Conservation (phyloP, 1,284 basidiomycete genomes). For the Porodaedalea pini region DNA sequence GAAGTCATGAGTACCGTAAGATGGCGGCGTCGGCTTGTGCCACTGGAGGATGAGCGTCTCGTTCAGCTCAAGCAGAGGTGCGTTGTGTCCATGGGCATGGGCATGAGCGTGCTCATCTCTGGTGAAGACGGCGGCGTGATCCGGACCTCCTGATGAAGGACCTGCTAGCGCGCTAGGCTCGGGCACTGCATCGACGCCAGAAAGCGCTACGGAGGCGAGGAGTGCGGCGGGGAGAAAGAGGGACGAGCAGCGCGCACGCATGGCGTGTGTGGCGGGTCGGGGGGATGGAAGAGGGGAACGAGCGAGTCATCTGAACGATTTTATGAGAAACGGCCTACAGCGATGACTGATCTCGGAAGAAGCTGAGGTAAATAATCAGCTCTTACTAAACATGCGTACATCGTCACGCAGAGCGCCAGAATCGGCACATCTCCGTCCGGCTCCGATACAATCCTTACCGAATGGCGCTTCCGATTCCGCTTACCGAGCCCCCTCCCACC, state of each 20-base stretch:
- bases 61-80: conserved; percentile 60
- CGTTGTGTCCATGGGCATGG: conserved; percentile 28
- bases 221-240: conserved; percentile 4
- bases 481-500: no score
- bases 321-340: background rate
- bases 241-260: conserved; percentile 9
- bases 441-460: no score
- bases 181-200: conserved; percentile 1
- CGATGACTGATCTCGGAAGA: conserved; percentile 5
- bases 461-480: no score
- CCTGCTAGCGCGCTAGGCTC: background rate
- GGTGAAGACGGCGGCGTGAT: background rate
- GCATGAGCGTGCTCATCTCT: conserved; percentile 17
- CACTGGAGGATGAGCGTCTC: conserved; percentile 64
- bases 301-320: background rate
- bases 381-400: background rate
- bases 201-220: background rate
- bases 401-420: background rate
- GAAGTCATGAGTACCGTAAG: conserved; percentile 76
- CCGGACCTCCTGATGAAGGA: background rate
- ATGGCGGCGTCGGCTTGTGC: conserved; percentile 68
- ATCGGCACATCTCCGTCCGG: background rate
- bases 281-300: background rate
- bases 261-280: background rate
- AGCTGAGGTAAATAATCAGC: background rate